A percentile compares a stretch with the other conserved stretches of the same genome.
phyloP scores from a whole-genome alignment of 2,329 filamentous ascomycete species.

The Venturia nashicola region DNA sequence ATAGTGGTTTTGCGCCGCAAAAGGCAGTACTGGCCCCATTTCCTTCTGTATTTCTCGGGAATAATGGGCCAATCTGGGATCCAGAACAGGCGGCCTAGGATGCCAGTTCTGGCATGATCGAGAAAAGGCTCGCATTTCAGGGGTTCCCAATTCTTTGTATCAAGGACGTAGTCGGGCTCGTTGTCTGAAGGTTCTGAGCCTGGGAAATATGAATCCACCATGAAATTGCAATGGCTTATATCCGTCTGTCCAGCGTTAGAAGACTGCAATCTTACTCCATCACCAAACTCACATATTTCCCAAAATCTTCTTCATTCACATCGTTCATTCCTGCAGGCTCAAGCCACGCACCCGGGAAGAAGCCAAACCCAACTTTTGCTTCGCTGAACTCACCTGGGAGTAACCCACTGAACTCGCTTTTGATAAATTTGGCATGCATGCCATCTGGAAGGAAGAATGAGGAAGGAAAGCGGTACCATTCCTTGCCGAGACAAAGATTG shows the following conservation, averaged over 20 bases:
- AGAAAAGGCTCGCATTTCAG: slow-evolving; percentile 69
- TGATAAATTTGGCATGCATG: slow-evolving; percentile 79
- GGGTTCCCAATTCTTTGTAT: slow-evolving; percentile 64
- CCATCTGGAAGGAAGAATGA: slow-evolving; percentile 81
- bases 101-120: slow-evolving; percentile 61
- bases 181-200: slow-evolving; percentile 44
- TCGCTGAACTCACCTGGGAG: slow-evolving; percentile 85
- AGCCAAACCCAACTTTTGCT: slow-evolving; percentile 53
- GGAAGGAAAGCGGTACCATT: slow-evolving; percentile 96
- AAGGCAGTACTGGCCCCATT: slow-evolving; percentile 84
- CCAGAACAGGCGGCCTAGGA: slow-evolving; percentile 70
- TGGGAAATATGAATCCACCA: slow-evolving; percentile 79
- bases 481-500: slow-evolving; percentile 80
- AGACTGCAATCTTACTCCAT: neutral
- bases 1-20: slow-evolving; percentile 41
- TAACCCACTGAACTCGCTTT: slow-evolving; percentile 78
- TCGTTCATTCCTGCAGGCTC: slow-evolving; percentile 82
- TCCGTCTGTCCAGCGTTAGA: slow-evolving; percentile 39
- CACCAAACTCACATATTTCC: slow-evolving; percentile 59
- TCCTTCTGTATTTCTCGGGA: slow-evolving; percentile 56
- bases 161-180: slow-evolving; percentile 70
- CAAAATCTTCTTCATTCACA: slow-evolving; percentile 70
- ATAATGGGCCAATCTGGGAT: slow-evolving; percentile 60
- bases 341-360: slow-evolving; percentile 75
- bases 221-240: slow-evolving; percentile 61